These are phyloP conservation scores for Rutidosis leptorrhynchoides DNA, from an alignment of 129 eudicot genomes.

Conservation along the genomic window DNA sequence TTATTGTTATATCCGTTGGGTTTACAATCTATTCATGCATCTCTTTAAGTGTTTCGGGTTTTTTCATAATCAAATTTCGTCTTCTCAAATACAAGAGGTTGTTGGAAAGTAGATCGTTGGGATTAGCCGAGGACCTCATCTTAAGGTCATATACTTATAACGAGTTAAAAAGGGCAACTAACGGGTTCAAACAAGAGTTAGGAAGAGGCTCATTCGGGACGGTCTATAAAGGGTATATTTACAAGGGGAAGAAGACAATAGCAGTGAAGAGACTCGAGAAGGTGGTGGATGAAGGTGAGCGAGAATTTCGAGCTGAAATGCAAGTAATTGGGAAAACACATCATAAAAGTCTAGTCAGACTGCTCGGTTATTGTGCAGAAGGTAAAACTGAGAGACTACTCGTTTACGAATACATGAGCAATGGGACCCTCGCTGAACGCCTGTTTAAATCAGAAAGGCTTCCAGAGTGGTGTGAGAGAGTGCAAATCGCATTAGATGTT, in stretches of 20 bases:
- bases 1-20: constrained; percentile 27
- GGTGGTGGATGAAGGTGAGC: constrained; percentile 12
- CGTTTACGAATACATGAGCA: constrained; percentile 8
- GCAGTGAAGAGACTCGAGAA: constrained; percentile 45
- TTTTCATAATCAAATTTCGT: constrained; percentile 29
- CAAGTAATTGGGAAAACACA: constrained; percentile 45
- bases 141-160: constrained; percentile 28
- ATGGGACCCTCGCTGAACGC: constrained; percentile 29
- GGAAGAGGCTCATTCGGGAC: constrained; percentile 52
- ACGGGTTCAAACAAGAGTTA: constrained; percentile 33
- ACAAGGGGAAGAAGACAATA: constrained; percentile 30
- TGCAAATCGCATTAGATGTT: constrained; percentile 30
- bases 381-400: constrained; percentile 12
- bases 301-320: constrained; percentile 32
- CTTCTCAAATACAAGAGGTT: constrained; percentile 31
- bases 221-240: constrained; percentile 41
- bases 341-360: constrained; percentile 24
- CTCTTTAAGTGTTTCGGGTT: constrained; percentile 28
- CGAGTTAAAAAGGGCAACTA: constrained; percentile 42
- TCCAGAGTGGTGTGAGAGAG: constrained; percentile 15
- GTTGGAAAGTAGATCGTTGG: constrained; percentile 25
- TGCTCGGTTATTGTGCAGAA: constrained; percentile 8
- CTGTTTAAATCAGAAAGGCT: constrained; percentile 25
- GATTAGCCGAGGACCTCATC: constrained; percentile 36
- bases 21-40: constrained; percentile 31